Base-by-base conservation (phyloP, 352 stramenopile species). In the Phytophthora colocasiae region DNA sequence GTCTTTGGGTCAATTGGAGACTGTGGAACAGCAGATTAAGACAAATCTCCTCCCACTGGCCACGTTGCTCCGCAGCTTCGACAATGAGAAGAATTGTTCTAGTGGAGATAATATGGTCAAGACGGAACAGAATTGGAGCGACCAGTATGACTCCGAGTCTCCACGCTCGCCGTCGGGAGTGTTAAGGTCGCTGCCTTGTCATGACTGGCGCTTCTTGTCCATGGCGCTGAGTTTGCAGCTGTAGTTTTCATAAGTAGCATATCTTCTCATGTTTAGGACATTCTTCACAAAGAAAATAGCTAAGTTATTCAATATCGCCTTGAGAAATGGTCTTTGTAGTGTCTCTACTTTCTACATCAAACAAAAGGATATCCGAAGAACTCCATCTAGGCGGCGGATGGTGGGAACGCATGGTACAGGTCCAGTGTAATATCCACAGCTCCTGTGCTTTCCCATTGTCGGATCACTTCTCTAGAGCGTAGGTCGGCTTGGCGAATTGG, bases 401-500 rank as follows among this genome's bases (percentile, higher is more conserved):
- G 12, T 53, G 26, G 22, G 3, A 65, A 61, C 22, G 49, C 56
- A 40, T 70, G 66, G 46, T 71, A 84, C 19, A 75, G 58, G 36
- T 92, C 77, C 11, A 95, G 66, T 4, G 72, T 74, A 2, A 63
- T 89, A 50, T 94, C 73, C 19, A 94, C 75, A 17, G 58, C 43
- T 15, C 72, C 71, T 12, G 41, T 39, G 26, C 46, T 71, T 74
- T 93, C 78, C 88, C 88, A 96, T 45, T 76, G 48, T 10, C 83
- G 73, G 66, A 96, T 85, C 29, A 91, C 82, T 40, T 81, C 71
- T 29, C 90, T 83, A 29, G 88, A 95, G 3, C 86, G 80, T n/a
- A 96, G 56, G 44, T 97, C 90, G 0, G 90, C 90, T 45, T 96
- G 88, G 0, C 90, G 85, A 62, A 96, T 95, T 15, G 90, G 90